These are phyloP conservation scores for Herpomyces periplanetae DNA, from an alignment of 2,329 filamentous ascomycete species.

Conservation along the genomic window DNA sequence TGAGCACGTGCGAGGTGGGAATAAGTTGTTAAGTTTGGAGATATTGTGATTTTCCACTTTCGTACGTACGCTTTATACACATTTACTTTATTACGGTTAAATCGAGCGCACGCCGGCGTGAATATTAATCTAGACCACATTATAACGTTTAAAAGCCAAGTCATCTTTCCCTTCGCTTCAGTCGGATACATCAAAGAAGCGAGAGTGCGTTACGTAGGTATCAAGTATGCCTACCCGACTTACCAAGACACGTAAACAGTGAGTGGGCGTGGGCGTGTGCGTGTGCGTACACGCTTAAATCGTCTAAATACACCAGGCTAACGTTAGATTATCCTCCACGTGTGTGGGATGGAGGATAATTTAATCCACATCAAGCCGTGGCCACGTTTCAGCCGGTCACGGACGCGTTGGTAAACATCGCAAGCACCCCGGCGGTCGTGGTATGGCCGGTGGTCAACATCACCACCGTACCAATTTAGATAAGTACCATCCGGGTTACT, in stretches of 20 bases:
- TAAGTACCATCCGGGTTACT: slow-evolving; percentile 96
- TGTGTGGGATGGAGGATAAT: not conserved
- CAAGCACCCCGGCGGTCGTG: slow-evolving; percentile 39
- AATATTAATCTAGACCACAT: too few relatives aligned
- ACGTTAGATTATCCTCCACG: not conserved
- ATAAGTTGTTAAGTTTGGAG: too few relatives aligned
- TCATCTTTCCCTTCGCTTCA: too few relatives aligned
- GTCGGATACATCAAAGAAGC: too few relatives aligned
- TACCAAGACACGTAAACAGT: slow-evolving; percentile 39
- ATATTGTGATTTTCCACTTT: too few relatives aligned
- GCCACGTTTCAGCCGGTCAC: slow-evolving; percentile 91
- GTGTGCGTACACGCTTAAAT: not conserved
- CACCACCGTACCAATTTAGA: slow-evolving; percentile 79
- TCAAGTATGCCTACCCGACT: slow-evolving; percentile 41
- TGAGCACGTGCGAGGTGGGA: too few relatives aligned
- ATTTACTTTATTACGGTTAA: too few relatives aligned
- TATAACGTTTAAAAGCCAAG: too few relatives aligned
- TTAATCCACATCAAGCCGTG: slow-evolving; percentile 19
- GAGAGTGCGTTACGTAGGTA: too few relatives aligned
- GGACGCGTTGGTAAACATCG: slow-evolving; percentile 97
- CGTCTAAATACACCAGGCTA: not conserved
- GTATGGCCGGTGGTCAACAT: slow-evolving; percentile 94
- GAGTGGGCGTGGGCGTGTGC: not conserved
- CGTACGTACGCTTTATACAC: too few relatives aligned
- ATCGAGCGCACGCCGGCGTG: too few relatives aligned